A percentile compares a stretch with the other conserved stretches of the same genome.
Conservation (phyloP, 2,329 filamentous ascomycete species). For the Aspergillus brasiliensis region DNA sequence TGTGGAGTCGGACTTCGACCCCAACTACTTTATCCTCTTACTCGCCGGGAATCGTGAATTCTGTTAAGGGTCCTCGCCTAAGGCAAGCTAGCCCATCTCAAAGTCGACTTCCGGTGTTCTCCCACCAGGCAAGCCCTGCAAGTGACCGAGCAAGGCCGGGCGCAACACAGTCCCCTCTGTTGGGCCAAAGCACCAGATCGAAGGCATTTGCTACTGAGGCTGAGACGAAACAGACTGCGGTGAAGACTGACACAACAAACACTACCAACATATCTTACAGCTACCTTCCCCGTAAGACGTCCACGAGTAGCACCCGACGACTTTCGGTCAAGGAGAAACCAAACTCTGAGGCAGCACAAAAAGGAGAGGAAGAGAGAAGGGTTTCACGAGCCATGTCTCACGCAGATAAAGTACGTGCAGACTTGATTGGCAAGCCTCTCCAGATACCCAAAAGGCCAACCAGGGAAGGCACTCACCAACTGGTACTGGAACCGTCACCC, state of each 20-base stretch:
- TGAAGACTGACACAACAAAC: constrained; percentile 2
- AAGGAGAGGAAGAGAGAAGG: neutral
- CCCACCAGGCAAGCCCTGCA: constrained; percentile 25
- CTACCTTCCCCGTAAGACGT: constrained; percentile 64
- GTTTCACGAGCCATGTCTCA: neutral
- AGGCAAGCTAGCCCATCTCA: constrained; percentile 41
- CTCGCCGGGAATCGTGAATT: constrained; percentile 49
- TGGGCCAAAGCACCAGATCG: constrained; percentile 13
- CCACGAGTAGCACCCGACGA: constrained; percentile 54
- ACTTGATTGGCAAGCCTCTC: constrained; percentile 30
- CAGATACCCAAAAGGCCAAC: constrained; percentile 64
- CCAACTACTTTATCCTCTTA: constrained; percentile 54
- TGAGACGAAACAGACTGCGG: constrained; percentile 1
- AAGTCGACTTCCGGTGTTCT: constrained; percentile 39
- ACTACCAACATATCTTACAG: constrained; percentile 52
- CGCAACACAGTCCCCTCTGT: constrained; percentile 15
- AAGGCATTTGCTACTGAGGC: constrained; percentile 13
- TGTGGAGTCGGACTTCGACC: constrained; percentile 52
- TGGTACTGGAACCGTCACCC: constrained; percentile 58
- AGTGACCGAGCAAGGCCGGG: constrained; percentile 20
- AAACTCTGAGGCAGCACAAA: constrained; percentile 23
- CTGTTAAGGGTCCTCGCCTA: constrained; percentile 40
- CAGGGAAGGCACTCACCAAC: constrained; percentile 66
- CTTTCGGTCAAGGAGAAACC: constrained; percentile 41
- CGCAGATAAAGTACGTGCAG: neutral